These are phyloP conservation scores for Trametes villosa DNA, from an alignment of 768 basidiomycete species.

Conservation along the genomic window DNA sequence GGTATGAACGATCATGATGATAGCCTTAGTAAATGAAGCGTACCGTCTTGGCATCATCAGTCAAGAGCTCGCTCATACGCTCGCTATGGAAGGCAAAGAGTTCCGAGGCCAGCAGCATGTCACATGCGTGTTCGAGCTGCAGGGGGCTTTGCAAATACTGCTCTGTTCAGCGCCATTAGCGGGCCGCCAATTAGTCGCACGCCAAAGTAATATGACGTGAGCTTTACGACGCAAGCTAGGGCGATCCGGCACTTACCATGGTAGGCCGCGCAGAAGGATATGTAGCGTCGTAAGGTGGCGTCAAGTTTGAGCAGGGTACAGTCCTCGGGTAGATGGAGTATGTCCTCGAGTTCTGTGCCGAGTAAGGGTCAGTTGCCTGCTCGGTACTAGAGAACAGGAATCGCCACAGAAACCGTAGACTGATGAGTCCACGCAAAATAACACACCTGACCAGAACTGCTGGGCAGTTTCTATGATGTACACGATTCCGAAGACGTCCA, in stretches of 20 bases:
- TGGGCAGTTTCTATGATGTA: constrained; percentile 84
- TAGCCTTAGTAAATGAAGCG: constrained; percentile 28
- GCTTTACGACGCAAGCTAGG: background rate
- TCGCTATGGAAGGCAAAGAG: constrained; percentile 92
- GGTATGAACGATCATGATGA: background rate
- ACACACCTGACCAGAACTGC: constrained; percentile 89
- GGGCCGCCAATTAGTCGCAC: constrained; percentile 17
- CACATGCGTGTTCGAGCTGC: constrained; percentile 84
- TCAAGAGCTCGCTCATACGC: constrained; percentile 82
- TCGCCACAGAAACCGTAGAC: background rate
- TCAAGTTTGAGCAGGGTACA: constrained; percentile 78
- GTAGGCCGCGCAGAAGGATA: constrained; percentile 81
- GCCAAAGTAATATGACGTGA: constrained; percentile 1
- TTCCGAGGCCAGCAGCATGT: constrained; percentile 78
- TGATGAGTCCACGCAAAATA: background rate
- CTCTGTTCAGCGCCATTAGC: constrained; percentile 47
- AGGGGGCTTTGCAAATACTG: constrained; percentile 82
- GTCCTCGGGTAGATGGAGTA: constrained; percentile 66
- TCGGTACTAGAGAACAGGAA: background rate
- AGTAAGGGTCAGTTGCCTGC: constrained; percentile 1
- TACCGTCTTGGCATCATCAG: constrained; percentile 71
- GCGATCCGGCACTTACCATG: constrained; percentile 61
- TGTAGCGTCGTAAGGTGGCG: constrained; percentile 73
- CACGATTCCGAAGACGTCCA: constrained; percentile 66
- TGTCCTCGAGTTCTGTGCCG: constrained; percentile 81